phyloP scores from a whole-genome alignment of 2,329 filamentous ascomycete species.

The Saccharata proteae region DNA sequence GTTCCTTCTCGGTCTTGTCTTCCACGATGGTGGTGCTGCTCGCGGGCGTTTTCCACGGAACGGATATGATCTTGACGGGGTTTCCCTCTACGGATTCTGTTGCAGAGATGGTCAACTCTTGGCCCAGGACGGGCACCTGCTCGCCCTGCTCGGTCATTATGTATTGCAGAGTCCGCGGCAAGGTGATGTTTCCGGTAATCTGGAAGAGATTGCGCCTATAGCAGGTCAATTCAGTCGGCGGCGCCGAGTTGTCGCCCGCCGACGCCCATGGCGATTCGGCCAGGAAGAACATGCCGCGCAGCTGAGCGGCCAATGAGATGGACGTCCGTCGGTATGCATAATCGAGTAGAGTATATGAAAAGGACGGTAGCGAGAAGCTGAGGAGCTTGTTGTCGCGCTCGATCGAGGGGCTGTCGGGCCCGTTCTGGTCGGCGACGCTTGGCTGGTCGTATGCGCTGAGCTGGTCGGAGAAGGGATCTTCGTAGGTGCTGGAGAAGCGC shows the following conservation, averaged over 20 bases:
- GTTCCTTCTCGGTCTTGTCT: slow-evolving; percentile 70
- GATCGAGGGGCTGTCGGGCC: slow-evolving; percentile 44
- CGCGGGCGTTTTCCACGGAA: slow-evolving; percentile 93
- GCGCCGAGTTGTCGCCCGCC: slow-evolving; percentile 41
- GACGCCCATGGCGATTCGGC: slow-evolving; percentile 62
- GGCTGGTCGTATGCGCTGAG: slow-evolving; percentile 37
- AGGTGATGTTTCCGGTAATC: slow-evolving; percentile 78
- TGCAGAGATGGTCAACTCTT: slow-evolving; percentile 81
- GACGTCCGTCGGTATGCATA: slow-evolving; percentile 52
- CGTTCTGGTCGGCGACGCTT: slow-evolving; percentile 29
- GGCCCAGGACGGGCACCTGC: slow-evolving; percentile 65
- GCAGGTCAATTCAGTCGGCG: slow-evolving; percentile 76
- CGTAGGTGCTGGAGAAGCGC: slow-evolving; percentile 38
- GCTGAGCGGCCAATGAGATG: slow-evolving; percentile 58
- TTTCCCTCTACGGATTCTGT: slow-evolving; percentile 93
- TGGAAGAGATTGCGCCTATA: slow-evolving; percentile 94
- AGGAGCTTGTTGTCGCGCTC: slow-evolving; percentile 50
- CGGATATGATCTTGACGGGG: slow-evolving; percentile 83
- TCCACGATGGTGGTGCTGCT: slow-evolving; percentile 58
- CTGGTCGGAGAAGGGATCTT: slow-evolving; percentile 39
- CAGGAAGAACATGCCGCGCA: slow-evolving; percentile 82
- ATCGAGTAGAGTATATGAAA: slow-evolving; percentile 51
- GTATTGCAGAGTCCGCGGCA: slow-evolving; percentile 65
- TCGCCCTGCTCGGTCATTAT: slow-evolving; percentile 77
- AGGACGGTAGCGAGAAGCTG: slow-evolving; percentile 35